Evolutionary conservation across 2,329 filamentous ascomycete species (phyloP).

Genomic region (Nannizziopsis arthrosporioides): DNA sequence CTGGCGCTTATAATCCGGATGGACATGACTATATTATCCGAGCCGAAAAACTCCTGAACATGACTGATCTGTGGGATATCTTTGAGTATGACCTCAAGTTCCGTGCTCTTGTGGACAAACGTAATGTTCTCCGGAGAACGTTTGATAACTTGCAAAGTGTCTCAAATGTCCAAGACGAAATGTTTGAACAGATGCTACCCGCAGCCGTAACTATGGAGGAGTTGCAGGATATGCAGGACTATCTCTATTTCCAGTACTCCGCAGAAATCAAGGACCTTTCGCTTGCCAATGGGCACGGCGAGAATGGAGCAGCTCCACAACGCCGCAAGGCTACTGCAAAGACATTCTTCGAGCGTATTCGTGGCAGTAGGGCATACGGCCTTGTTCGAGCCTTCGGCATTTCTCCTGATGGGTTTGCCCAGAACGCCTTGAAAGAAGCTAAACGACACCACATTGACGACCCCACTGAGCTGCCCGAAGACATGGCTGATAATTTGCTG

Average conservation of each 20-base stretch:
- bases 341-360: slow-evolving; percentile 70
- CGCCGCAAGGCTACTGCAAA: slow-evolving; percentile 73
- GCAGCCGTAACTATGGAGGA: slow-evolving; percentile 82
- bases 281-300: slow-evolving; percentile 44
- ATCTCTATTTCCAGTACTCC: slow-evolving; percentile 87
- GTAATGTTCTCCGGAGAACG: slow-evolving; percentile 68
- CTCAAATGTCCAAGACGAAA: slow-evolving; percentile 54
- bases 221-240: slow-evolving; percentile 90
- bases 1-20: slow-evolving; percentile 54
- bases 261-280: slow-evolving; percentile 70
- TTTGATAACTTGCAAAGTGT: slow-evolving; percentile 63
- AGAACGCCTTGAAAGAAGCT: slow-evolving; percentile 69
- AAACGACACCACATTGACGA: slow-evolving; percentile 78
- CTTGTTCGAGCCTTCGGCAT: slow-evolving; percentile 87
- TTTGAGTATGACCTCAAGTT: slow-evolving; percentile 93
- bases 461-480: slow-evolving; percentile 63
- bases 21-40: slow-evolving; percentile 59
- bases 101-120: slow-evolving; percentile 81
- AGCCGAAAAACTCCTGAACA: slow-evolving; percentile 79
- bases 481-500: slow-evolving; percentile 70
- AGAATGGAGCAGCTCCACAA: slow-evolving; percentile 55
- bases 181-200: slow-evolving; percentile 72
- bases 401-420: slow-evolving; percentile 73
- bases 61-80: slow-evolving; percentile 90
- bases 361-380: slow-evolving; percentile 65